phyloP scores from a whole-genome alignment of 2,329 filamentous ascomycete species.

The Myriosclerotinia duriaeana region DNA sequence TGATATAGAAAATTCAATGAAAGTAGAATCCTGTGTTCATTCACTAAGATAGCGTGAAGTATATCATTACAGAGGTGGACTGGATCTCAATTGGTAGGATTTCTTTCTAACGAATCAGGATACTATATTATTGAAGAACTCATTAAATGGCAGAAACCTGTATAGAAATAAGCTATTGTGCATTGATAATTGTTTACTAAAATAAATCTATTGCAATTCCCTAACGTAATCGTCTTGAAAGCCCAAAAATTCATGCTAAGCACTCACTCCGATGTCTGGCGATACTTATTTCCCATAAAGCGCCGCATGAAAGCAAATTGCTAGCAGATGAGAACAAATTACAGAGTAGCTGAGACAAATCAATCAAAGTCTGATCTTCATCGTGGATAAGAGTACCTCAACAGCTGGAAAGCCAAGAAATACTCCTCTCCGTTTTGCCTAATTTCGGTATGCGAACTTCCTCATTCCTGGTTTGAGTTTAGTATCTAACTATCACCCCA shows the following conservation, averaged over 20 bases:
- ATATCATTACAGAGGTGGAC: background rate
- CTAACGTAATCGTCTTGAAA: background rate
- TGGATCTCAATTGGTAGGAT: background rate
- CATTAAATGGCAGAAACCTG: too few relatives aligned
- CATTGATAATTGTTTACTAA: background rate
- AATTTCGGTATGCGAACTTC: background rate
- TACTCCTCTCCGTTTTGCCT: fast-evolving
- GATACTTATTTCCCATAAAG: background rate
- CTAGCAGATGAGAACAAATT: background rate
- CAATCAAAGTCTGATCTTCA: background rate
- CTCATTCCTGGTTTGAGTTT: fast-evolving
- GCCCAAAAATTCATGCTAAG: background rate
- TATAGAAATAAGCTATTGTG: background rate
- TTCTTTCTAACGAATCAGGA: background rate
- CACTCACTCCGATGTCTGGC: too few relatives aligned
- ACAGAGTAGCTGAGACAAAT: background rate
- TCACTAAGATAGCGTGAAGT: background rate
- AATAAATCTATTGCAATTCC: background rate
- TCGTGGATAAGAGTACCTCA: background rate
- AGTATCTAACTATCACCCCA: too few relatives aligned
- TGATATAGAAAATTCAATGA: background rate
- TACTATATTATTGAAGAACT: too few relatives aligned
- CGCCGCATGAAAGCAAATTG: background rate
- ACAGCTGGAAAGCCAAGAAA: background rate
- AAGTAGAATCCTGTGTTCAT: too few relatives aligned